Conservation (phyloP, 2,329 filamentous ascomycete genomes). For the Rachicladosporium sp. region DNA sequence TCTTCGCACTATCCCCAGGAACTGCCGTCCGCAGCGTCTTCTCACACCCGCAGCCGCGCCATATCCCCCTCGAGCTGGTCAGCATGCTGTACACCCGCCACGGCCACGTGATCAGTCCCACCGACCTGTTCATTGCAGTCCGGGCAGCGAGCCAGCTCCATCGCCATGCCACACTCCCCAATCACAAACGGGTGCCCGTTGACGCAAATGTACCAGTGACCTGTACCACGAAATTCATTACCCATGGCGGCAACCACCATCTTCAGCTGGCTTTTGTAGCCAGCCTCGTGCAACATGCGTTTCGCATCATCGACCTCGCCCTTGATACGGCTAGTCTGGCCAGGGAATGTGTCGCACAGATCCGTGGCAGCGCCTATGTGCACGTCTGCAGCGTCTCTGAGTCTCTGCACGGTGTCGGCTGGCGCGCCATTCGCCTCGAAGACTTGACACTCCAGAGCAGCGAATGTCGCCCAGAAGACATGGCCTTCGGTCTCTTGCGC, state of each 20-base stretch:
- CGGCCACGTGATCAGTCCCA: slow-evolving; percentile 39
- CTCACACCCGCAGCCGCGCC: no score
- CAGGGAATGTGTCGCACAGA: slow-evolving; percentile 14
- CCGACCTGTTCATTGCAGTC: slow-evolving; percentile 49
- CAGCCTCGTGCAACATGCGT: slow-evolving; percentile 34
- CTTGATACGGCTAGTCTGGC: slow-evolving; percentile 24
- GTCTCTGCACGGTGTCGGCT: slow-evolving; percentile 10
- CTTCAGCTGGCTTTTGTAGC: slow-evolving; percentile 41
- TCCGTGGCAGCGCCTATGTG: slow-evolving; percentile 16
- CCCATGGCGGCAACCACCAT: slow-evolving; percentile 39
- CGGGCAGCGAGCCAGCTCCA: slow-evolving; percentile 49
- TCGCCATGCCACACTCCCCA: slow-evolving; percentile 41
- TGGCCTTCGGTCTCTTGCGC: slow-evolving; percentile 39
- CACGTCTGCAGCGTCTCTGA: slow-evolving; percentile 12
- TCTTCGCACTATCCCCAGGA: no score
- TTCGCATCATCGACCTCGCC: slow-evolving; percentile 33
- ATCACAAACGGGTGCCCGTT: slow-evolving; percentile 40
- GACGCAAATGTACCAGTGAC: slow-evolving; percentile 50
- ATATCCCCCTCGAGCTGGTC: slow-evolving; percentile 33
- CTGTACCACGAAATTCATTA: slow-evolving; percentile 30
- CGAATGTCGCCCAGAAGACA: slow-evolving; percentile 39
- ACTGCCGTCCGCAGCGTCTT: no score
- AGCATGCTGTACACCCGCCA: slow-evolving; percentile 40
- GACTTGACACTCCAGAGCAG: slow-evolving; percentile 29
- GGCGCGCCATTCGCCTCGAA: neutral